Conservation (phyloP, 2,329 filamentous ascomycete species). For the Phaeophleospora eucalypticola region DNA sequence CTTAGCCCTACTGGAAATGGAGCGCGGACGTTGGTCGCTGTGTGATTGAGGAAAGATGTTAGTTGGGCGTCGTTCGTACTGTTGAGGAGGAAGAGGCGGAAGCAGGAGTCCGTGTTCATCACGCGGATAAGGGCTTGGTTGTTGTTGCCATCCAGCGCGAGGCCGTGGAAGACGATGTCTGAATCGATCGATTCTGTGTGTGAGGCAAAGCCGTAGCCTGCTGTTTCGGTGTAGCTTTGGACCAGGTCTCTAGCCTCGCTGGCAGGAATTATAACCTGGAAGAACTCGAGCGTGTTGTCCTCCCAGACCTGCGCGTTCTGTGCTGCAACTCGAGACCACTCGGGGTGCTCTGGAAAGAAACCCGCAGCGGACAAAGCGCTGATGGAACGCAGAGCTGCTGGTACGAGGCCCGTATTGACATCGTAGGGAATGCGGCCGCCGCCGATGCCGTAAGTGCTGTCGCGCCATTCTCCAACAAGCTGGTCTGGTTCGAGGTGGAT, state of each 20-base stretch:
- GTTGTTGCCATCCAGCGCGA: constrained; percentile 53
- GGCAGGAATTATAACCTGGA: constrained; percentile 45
- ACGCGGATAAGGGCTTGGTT: constrained; percentile 50
- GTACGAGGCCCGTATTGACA: constrained; percentile 60
- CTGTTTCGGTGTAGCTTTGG: constrained; percentile 42
- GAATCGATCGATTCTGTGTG: constrained; percentile 41
- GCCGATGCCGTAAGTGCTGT: constrained; percentile 57
- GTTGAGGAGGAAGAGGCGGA: constrained; percentile 58
- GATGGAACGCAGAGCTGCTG: constrained; percentile 58
- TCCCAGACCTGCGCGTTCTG: constrained; percentile 60
- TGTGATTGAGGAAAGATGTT: constrained; percentile 53
- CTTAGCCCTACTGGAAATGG: constrained; percentile 58
- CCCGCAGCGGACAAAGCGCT: constrained; percentile 48
- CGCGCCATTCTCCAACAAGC: constrained; percentile 60
- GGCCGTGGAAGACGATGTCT: constrained; percentile 52
- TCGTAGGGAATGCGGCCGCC: constrained; percentile 62
- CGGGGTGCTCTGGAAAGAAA: constrained; percentile 48
- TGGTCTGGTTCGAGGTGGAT: constrained; percentile 54
- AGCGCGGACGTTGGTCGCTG: constrained; percentile 53
- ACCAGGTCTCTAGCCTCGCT: constrained; percentile 47
- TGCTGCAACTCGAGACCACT: constrained; percentile 47
- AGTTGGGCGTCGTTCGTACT: constrained; percentile 54
- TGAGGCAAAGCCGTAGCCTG: constrained; percentile 41
- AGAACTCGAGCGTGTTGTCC: constrained; percentile 56
- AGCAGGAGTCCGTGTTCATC: constrained; percentile 63